Conservation (phyloP, 2,329 filamentous ascomycete species). For the Rugonectria rugulosa region DNA sequence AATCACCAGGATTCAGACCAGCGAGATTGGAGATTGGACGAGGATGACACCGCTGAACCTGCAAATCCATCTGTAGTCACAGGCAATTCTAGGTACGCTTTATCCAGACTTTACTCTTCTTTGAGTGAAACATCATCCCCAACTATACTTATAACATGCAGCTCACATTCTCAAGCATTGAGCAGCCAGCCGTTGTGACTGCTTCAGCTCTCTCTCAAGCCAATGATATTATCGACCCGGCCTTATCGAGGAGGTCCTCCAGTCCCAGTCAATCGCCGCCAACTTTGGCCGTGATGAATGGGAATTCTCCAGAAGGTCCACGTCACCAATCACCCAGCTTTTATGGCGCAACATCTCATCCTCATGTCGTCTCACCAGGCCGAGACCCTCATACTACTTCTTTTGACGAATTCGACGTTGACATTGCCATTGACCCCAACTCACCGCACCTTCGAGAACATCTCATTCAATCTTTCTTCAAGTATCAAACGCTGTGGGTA, state of each 20-base stretch:
- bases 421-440: conserved; percentile 12
- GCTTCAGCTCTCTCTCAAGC: background rate
- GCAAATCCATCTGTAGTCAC: background rate
- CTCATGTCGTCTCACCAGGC: conserved; percentile 12
- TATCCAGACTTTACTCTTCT: too few species aligned
- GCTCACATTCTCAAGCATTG: background rate
- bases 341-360: conserved; percentile 20
- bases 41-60: background rate
- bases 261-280: background rate
- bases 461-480: conserved; percentile 17
- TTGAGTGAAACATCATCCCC: too few species aligned
- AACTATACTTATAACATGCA: too few species aligned
- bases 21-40: background rate
- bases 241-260: background rate
- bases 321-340: conserved; percentile 7
- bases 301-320: background rate
- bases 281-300: background rate
- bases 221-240: background rate
- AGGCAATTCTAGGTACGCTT: background rate
- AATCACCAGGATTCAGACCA: background rate
- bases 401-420: conserved; percentile 8
- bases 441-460: conserved; percentile 10
- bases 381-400: background rate
- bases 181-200: background rate
- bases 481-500: conserved; percentile 23